Percentiles rank a stretch among this genome's conserved stretches.
phyloP scores from a whole-genome alignment of 1,284 basidiomycete genomes.

The Earliella scabrosa region DNA sequence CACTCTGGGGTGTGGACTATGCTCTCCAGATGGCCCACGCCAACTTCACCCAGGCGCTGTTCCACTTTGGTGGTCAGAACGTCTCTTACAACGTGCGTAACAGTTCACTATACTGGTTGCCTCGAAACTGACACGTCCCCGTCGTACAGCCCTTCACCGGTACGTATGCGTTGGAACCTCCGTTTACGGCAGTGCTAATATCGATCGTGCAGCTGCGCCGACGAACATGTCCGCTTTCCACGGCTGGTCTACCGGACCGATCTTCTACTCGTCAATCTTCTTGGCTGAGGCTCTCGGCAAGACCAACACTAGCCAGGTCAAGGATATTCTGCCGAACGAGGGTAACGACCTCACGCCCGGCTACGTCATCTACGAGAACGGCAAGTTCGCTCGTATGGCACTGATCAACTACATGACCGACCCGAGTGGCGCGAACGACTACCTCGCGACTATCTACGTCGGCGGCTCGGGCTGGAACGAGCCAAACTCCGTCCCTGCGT shows the following conservation, averaged over 20 bases:
- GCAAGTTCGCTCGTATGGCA: constrained; percentile 54
- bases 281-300: constrained; percentile 70
- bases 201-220: constrained; percentile 48
- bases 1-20: constrained; percentile 47
- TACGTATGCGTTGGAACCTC: constrained; percentile 22
- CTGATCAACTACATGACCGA: constrained; percentile 73
- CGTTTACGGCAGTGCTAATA: no score
- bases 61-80: constrained; percentile 69
- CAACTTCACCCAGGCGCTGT: constrained; percentile 59
- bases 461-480: constrained; percentile 44
- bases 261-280: constrained; percentile 71
- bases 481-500: constrained; percentile 39
- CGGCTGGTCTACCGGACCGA: constrained; percentile 65
- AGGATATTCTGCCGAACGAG: constrained; percentile 57
- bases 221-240: constrained; percentile 59
- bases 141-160: constrained; percentile 38
- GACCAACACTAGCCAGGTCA: constrained; percentile 58
- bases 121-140: background rate
- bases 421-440: constrained; percentile 49
- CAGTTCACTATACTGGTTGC: background rate
- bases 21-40: constrained; percentile 46
- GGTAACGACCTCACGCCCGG: constrained; percentile 60
- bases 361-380: constrained; percentile 74
- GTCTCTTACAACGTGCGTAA: constrained; percentile 63
- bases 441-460: constrained; percentile 47